Evolutionary conservation across 208 protist species (phyloP).

Genomic region (Trypanosoma avium): DNA sequence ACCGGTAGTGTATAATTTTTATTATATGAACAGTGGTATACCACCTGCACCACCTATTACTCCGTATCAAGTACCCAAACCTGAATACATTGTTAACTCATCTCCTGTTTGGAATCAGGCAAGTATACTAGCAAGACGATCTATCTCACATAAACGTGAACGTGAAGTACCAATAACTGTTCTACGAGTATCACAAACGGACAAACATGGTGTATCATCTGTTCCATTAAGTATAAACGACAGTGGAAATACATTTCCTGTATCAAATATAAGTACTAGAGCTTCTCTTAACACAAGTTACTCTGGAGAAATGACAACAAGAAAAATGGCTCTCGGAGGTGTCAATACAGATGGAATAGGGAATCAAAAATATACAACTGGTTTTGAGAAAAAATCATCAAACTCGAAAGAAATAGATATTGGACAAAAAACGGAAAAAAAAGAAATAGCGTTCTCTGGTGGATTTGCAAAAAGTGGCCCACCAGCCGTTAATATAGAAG

Average conservation of each 20-base stretch:
- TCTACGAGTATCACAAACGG: not conserved
- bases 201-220: not conserved
- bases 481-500: constrained; percentile 51
- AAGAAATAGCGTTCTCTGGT: not conserved
- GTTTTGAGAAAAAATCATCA: not conserved
- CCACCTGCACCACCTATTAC: not conserved
- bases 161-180: not conserved
- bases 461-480: constrained; percentile 58
- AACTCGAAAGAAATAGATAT: not conserved
- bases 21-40: constrained; percentile 25
- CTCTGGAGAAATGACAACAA: constrained; percentile 3
- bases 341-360: not conserved
- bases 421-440: not conserved
- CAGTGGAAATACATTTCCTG: constrained; percentile 18
- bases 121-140: constrained; percentile 18
- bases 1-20: constrained; percentile 36
- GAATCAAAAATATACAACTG: not conserved
- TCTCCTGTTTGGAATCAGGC: constrained; percentile 12
- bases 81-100: constrained; percentile 6
- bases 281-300: constrained; percentile 24
- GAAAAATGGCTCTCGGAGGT: not conserved
- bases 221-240: constrained; percentile 17
- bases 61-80: not conserved
- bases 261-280: constrained; percentile 22
- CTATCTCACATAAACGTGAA: constrained; percentile 4